Base-by-base conservation (phyloP, 352 stramenopile species). In the Phytophthora idaei region DNA sequence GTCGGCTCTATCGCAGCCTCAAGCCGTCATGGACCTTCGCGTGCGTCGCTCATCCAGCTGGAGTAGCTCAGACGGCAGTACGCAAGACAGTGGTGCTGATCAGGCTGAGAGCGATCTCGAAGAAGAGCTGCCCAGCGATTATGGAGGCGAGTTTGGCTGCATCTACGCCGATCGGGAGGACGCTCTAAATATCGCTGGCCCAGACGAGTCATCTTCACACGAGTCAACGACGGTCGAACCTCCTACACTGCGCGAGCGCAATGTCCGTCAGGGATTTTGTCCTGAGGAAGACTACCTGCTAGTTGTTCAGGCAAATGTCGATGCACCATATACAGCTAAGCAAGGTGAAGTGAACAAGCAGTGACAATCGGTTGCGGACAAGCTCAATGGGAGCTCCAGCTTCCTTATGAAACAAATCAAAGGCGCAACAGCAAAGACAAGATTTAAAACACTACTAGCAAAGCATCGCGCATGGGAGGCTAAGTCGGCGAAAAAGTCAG, bases 401-500 rank as follows among this genome's bases (percentile, higher is more conserved):
- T 64, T 69, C n/a, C 21, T 9, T 4, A 60, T 64, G 41, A 55
- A 45, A 25, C 6, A 10, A 15, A 53, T 64, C 3, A 69, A 60
- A 21, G 29, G 54, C 1, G 31, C 37, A 15, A 63, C 61, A 1
- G 46, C 28, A 17, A 49, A 62, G 14, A 36, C 46, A 7, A 17
- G 52, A 12, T 63, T 69, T 12, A 49, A 69, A 11, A 45, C 53
- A 8, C 28, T 59, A 5, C 12, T 64, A 1, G 37, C 1, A 3
- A 55, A 41, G 46, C 53, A 64, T 8, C 46, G 53, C 4, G 10
- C 28, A 12, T 59, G 53, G 53, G 53, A 69, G 46, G 10, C 11
- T 4, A 42, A 14, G 27, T 69, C 53, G 1, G 46, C 45, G 15
- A 32, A 5, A 25, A 48, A 55, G 15, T 57, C 61, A 7, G 61